These are phyloP conservation scores for Lecanosticta acicola DNA, from an alignment of 2,329 filamentous ascomycete genomes.

Conservation along the genomic window DNA sequence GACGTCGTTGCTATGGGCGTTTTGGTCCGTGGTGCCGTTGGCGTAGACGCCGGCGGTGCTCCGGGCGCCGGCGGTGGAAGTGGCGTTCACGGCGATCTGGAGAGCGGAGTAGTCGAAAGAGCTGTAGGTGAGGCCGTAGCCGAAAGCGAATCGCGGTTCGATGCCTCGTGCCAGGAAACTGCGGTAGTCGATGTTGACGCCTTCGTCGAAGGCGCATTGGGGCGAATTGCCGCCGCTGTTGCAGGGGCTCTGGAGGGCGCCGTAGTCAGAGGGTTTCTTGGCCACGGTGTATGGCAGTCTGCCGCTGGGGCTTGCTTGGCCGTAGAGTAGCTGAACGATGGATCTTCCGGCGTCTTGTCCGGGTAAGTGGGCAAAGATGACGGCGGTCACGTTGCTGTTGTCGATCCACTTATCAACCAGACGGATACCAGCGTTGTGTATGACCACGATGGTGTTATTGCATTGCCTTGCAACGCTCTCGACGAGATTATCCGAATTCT, in stretches of 20 bases:
- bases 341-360: slow-evolving; percentile 58
- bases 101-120: slow-evolving; percentile 32
- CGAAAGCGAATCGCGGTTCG: slow-evolving; percentile 33
- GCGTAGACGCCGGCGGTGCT: slow-evolving; percentile 23
- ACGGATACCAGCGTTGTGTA: slow-evolving; percentile 59
- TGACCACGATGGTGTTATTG: slow-evolving; percentile 57
- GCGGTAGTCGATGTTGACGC: slow-evolving; percentile 36
- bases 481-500: slow-evolving; percentile 51
- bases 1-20: slow-evolving; percentile 20
- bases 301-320: slow-evolving; percentile 52
- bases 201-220: slow-evolving; percentile 33
- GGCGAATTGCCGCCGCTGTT: slow-evolving; percentile 20
- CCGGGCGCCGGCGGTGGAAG: slow-evolving; percentile 18
- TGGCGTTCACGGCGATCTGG: slow-evolving; percentile 24
- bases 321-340: slow-evolving; percentile 54
- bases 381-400: slow-evolving; percentile 58
- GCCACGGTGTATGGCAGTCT: slow-evolving; percentile 59
- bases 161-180: slow-evolving; percentile 29
- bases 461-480: slow-evolving; percentile 54
- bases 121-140: slow-evolving; percentile 36
- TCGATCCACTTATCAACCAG: slow-evolving; percentile 58
- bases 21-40: slow-evolving; percentile 28
- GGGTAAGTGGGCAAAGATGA: slow-evolving; percentile 60
- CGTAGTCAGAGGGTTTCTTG: slow-evolving; percentile 52
- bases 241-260: slow-evolving; percentile 35